Percentiles rank a stretch among this genome's conserved stretches.
phyloP scores from a whole-genome alignment of 2,329 filamentous ascomycete genomes.

The Colletotrichum acutatum region DNA sequence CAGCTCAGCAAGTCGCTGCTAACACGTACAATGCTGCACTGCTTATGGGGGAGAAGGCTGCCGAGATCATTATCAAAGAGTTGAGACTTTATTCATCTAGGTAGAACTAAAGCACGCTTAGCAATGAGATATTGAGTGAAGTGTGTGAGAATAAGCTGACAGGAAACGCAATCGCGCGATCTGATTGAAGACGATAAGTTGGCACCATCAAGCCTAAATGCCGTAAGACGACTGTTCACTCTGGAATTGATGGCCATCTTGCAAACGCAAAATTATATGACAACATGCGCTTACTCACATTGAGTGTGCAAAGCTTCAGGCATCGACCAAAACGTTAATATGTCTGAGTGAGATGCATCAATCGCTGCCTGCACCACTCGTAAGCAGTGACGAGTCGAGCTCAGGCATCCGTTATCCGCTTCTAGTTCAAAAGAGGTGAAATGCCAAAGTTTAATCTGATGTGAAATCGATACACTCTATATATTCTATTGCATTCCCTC shows the following conservation, averaged over 20 bases:
- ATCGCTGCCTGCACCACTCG: neutral
- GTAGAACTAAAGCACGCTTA: neutral
- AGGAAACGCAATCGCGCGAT: neutral
- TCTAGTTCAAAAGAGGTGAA: neutral
- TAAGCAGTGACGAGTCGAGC: neutral
- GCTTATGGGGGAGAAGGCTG: constrained; percentile 58
- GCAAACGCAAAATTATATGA: neutral
- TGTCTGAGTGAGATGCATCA: neutral
- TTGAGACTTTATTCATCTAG: constrained; percentile 37
- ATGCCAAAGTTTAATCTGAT: neutral
- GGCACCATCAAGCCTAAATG: neutral
- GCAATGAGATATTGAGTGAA: neutral
- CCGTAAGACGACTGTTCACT: neutral
- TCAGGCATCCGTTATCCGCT: neutral
- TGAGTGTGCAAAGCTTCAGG: neutral
- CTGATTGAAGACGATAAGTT: neutral
- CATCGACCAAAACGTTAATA: neutral
- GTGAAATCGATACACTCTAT: neutral
- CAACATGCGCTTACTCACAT: neutral
- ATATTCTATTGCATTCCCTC: neutral
- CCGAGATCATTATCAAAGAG: constrained; percentile 52
- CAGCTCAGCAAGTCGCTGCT: constrained; percentile 52
- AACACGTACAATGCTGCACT: constrained; percentile 62
- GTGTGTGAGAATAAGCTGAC: neutral
- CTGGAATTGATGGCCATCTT: neutral